Evolutionary conservation across 805 yeast species (phyloP), one percentile per base, ranked within the genome.

Genomic region (Saccharomyces kudriavzevii): DNA sequence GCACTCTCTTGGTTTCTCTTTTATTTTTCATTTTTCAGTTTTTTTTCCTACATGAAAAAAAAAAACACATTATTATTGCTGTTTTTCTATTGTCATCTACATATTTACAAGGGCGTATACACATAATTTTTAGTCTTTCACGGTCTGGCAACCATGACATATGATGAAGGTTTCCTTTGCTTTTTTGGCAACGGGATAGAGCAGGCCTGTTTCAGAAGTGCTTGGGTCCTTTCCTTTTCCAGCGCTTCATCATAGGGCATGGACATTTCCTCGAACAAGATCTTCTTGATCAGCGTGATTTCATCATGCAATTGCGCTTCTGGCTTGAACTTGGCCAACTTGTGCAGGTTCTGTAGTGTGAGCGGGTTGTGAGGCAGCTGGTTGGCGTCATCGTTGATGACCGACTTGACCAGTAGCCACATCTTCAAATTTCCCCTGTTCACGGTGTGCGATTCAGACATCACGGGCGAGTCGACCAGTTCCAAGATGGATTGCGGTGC

Each of bases 401-500:
- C 29, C 5, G 52, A 20, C 24, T 54, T 51, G 45, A 61, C 54
- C 49, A 66, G 48, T 35, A 69, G 49, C 73, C 73, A 70, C 40
- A 65, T 58, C 51, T 63, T 65, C 52, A 69, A 40, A 48, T 68
- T 66, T 24, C 73, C 73, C 31, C 63, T 63, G 26, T 55, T 59
- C 27, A 51, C 55, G 3, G 56, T 28, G 5, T 17, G 11, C 8
- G 25, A 17, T 14, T 35, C 45, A 29, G 59, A 66, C 6, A 60
- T 30, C 6, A 66, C 65, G 3, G 75, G 70, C 3, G 84, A 82
- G 61, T 87, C 96, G 1, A 92, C 95, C 49, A 94, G 75, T 70
- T 94, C 99, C 52, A 94, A 65, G 8, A 91, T 83, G 0, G 94
- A 84, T 77, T 88, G 94, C 30, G 91, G 91, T 0, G 97, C 96